A percentile compares a stretch with the other conserved stretches of the same genome.
Conservation (phyloP, 139 green algal species). For the Gonium pectorale region DNA sequence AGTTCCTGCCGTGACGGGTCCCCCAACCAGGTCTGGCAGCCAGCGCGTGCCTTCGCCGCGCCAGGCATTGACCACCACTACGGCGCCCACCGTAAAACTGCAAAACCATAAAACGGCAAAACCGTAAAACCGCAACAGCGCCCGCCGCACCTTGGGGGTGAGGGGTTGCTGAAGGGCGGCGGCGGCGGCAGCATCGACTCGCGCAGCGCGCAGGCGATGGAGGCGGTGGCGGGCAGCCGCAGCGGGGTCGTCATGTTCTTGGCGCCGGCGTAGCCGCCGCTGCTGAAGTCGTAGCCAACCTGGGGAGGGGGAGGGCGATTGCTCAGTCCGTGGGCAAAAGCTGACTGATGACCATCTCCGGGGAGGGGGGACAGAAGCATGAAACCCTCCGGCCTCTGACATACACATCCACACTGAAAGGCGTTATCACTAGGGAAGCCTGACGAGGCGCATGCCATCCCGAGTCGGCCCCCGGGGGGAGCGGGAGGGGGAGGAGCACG, state of each 20-base stretch:
- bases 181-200: conserved; percentile 9
- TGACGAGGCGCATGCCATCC: neutral
- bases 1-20: too few species aligned
- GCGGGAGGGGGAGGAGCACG: too few species aligned
- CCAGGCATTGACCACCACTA: too few species aligned
- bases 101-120: neutral
- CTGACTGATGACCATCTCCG: too few species aligned
- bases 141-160: neutral
- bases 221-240: neutral
- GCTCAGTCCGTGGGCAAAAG: too few species aligned
- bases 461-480: too few species aligned
- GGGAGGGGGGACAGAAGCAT: too few species aligned
- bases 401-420: neutral
- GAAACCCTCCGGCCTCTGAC: neutral
- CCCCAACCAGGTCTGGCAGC: too few species aligned
- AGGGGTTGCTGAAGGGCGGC: conserved; percentile 2
- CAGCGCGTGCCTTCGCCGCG: too few species aligned
- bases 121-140: neutral
- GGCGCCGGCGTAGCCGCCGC: neutral
- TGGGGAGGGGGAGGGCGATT: neutral
- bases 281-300: conserved; percentile 25
- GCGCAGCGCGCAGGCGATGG: neutral
- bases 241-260: neutral
- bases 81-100: too few species aligned
- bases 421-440: neutral